Conservation (phyloP, 2,329 filamentous ascomycete species). For the Ophiocordyceps sinensis region DNA sequence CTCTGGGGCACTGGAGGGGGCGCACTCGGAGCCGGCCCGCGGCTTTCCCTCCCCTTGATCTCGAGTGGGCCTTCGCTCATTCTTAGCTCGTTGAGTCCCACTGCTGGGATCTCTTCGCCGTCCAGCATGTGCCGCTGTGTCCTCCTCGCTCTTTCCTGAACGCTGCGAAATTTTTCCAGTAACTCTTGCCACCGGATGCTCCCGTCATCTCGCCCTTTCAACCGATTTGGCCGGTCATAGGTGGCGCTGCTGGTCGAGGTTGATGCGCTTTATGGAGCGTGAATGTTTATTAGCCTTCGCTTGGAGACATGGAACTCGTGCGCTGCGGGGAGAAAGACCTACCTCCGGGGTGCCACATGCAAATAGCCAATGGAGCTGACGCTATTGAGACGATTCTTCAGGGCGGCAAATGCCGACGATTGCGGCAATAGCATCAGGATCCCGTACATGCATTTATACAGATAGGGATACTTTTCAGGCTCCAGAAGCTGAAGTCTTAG, state of each 20-base stretch:
- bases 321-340: constrained; percentile 20
- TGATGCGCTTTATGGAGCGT: constrained; percentile 20
- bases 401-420: constrained; percentile 87
- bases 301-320: not conserved
- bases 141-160: constrained; percentile 74
- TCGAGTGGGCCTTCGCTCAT: constrained; percentile 25
- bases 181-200: constrained; percentile 85
- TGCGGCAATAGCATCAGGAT: constrained; percentile 97
- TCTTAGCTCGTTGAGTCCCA: constrained; percentile 28
- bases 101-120: constrained; percentile 29
- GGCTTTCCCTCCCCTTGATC: constrained; percentile 25
- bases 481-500: constrained; percentile 88
- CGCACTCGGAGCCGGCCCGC: constrained; percentile 14
- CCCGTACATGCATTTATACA: constrained; percentile 97
- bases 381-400: constrained; percentile 93
- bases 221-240: constrained; percentile 60
- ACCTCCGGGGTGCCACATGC: constrained; percentile 68
- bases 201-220: constrained; percentile 71
- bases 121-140: constrained; percentile 45
- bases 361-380: constrained; percentile 95
- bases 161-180: constrained; percentile 83
- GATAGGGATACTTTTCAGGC: constrained; percentile 83
- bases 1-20: constrained; percentile 32
- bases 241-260: constrained; percentile 35
- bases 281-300: constrained; percentile 4